Base-by-base conservation (phyloP, 2,329 filamentous ascomycete species). In the Aspergillus sp. region DNA sequence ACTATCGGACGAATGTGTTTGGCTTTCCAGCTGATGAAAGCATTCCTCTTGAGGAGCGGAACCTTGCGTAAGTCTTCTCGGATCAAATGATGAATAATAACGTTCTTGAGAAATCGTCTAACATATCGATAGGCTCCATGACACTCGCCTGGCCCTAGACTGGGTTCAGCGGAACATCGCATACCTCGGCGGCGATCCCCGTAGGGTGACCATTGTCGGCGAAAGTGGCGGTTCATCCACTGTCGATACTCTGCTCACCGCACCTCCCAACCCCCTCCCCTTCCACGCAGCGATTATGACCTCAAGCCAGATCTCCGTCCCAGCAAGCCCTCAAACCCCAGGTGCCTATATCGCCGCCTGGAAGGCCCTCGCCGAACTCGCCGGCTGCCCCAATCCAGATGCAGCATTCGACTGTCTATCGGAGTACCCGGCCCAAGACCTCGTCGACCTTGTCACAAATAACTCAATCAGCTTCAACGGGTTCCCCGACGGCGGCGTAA, bases 1-100 rank as follows among this genome's bases (percentile, higher is more conserved):
- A 60, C 23, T 60, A 54, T 8, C 51, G 57, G 4, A 28, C 46
- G 3, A 75, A 76, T 52, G 62, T 75, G 19, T 76, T 69, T 55
- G 66, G 57, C 2, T 54, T 54, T 11, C 38, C 34, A 4, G 47
- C 51, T 17, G 43, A 38, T 41, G 22, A 49, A 41, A 41, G 34
- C 34, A 41, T 41, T 41, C 34, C 34, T 11, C 34, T 41, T 8
- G 34, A 41, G 34, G 34, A 41, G 34, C 34, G 34, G 34, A 41
- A 41, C 11, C 34, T 41, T 15, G 34, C 34, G 34, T 41, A 30
- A 50, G 23, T 22, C n/a, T n/a, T 4, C 22, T 8, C 22, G 2
- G 2, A 1, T 41, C 13, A 5, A 41, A 8, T 28, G 4, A 38
- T 11, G 31, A 13, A 38, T 11, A 8, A 1, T 4, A 11, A 34